Conservation (phyloP, 306 rosid species). For the Quercus dentata region DNA sequence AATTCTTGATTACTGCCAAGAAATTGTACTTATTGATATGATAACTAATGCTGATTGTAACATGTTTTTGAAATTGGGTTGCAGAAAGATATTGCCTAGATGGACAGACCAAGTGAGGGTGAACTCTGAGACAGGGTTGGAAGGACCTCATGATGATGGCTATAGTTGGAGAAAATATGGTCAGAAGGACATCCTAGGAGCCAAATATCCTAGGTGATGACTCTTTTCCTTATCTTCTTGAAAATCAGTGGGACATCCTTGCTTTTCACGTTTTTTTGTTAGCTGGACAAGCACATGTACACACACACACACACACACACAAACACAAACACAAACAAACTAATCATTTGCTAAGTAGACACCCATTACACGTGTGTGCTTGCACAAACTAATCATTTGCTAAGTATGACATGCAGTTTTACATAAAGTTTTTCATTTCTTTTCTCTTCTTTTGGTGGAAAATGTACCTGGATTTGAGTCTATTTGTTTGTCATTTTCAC, state of each 20-base stretch:
- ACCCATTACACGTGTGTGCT: no score
- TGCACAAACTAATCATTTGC: no score
- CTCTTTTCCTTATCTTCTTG: not conserved
- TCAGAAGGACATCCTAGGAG: conserved; percentile 79
- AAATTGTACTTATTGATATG: conserved; percentile 5
- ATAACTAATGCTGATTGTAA: conserved; percentile 2
- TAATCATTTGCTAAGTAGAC: no score
- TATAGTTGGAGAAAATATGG: conserved; percentile 90
- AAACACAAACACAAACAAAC: no score
- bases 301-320: no score
- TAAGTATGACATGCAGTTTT: no score
- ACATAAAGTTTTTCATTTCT: not conserved
- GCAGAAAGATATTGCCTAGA: conserved; percentile 73
- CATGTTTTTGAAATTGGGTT: conserved; percentile 11
- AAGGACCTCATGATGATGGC: conserved; percentile 70
- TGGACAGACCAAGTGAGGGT: conserved; percentile 63
- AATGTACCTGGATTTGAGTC: no score
- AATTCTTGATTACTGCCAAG: not conserved
- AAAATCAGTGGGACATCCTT: not conserved
- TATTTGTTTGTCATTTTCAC: no score
- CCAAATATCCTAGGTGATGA: conserved; percentile 72
- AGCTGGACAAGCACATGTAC: no score
- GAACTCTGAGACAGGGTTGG: conserved; percentile 54
- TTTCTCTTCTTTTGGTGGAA: not conserved
- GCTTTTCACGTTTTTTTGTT: not conserved